Base-by-base conservation (phyloP, 352 stramenopile genomes). In the Globisporangium yorkense region DNA sequence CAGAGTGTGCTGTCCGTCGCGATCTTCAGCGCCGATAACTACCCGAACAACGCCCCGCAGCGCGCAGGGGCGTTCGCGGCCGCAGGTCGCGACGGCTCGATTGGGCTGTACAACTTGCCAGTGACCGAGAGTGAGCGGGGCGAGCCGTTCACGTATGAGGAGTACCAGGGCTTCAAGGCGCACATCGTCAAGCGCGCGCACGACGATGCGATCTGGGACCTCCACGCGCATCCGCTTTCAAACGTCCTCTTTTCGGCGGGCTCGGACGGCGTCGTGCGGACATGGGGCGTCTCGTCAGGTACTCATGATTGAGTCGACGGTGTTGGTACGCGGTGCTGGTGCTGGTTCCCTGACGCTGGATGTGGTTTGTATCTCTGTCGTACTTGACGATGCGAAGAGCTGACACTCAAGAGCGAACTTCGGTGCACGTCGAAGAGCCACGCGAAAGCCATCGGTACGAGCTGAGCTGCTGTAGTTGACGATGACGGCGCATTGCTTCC, bases 171-270 rank as follows among this genome's bases (percentile, higher is more conserved):
- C 20, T 66, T 92, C 41, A 85, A 87, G 54, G 61, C 79, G 7
- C 73, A 92, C 62, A 73, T 66, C 5, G 66, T 92, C 13, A 89
- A 90, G 40, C 73, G 75, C 57, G 83, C 86, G 2, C 86, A 95
- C 59, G 80, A 89, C 29, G 82, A 95, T 47, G 83, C 83, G 27
- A 73, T 95, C 37, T 95, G 86, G 86, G 66, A 89, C 53, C 72
- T 95, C 12, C 76, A 90, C 50, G 80, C 86, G 12, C 86, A 95
- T 40, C 82, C 86, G 33, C 66, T 92, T 24, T 92, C 83, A 18
- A 93, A 92, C 51, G 68, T 88, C 16, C 65, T 95, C 20, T 95
- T 95, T 45, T 93, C 83, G 2, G 81, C 82, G 41, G 82, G 86
- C 47, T 65, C 86, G 2, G 86, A 95, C 46, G 86, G 80, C 21